phyloP scores from a whole-genome alignment of 225 moss, liverwort and hornwort genomes.

The Physcomitrellopsis africana region DNA sequence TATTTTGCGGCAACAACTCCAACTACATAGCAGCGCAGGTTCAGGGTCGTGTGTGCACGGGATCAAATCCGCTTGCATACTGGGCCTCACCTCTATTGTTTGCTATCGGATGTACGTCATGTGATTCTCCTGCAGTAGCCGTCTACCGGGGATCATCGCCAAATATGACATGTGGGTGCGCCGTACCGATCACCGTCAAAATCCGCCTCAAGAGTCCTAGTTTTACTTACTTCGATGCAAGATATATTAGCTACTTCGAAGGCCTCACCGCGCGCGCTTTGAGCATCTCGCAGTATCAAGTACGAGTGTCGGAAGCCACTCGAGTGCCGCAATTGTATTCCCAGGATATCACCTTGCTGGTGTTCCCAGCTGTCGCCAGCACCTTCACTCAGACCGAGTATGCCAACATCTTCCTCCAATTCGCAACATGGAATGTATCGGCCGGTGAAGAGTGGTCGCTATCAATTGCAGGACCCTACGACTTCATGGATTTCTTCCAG shows the following conservation, averaged over 20 bases:
- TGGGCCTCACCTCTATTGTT: no score
- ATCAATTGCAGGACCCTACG: constrained; percentile 49
- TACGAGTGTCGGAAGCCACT: constrained; percentile 27
- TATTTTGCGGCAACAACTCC: constrained; percentile 38
- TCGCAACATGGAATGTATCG: constrained; percentile 44
- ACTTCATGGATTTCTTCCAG: constrained; percentile 32
- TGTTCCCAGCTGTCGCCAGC: constrained; percentile 36
- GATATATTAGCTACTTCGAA: constrained; percentile 35
- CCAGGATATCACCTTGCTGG: constrained; percentile 44
- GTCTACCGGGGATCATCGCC: neutral
- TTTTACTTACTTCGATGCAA: constrained; percentile 44
- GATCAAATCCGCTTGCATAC: neutral
- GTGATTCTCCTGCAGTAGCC: constrained; percentile 19
- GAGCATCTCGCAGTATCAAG: constrained; percentile 28
- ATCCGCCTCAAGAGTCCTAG: constrained; percentile 59
- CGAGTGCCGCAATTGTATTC: constrained; percentile 18
- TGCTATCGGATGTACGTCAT: neutral
- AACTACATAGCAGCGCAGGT: constrained; percentile 18
- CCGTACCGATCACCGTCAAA: constrained; percentile 41
- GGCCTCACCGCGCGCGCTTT: constrained; percentile 33
- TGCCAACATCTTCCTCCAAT: constrained; percentile 9
- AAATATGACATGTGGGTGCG: constrained; percentile 41
- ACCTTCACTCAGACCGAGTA: constrained; percentile 21
- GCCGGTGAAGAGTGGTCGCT: constrained; percentile 45
- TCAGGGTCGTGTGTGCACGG: constrained; percentile 35